Base-by-base conservation (phyloP, 2,329 filamentous ascomycete species). In the Xylariaceae sp. region DNA sequence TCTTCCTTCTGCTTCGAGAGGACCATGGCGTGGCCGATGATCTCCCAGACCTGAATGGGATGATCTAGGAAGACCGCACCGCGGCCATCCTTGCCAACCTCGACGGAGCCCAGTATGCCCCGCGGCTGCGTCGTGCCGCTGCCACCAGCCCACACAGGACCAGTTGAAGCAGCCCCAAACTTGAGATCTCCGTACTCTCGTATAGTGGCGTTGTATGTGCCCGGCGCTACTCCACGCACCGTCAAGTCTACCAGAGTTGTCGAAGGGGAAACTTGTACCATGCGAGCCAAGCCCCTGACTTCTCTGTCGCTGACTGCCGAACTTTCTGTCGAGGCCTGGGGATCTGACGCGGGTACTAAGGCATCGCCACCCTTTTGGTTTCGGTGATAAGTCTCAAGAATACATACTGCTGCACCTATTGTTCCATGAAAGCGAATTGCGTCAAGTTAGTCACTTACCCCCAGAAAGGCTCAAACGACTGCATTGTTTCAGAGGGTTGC, bases 21-120 rank as follows among this genome's bases (percentile, higher is more conserved):
- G 31, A 94, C 84, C 70, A 98, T 84, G 55, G 88, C 88, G 58
- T 89, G 82, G 19, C 92, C 92, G 63, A 97, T 95, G 61, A 95
- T 76, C 66, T 98, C 90, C 92, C 90, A 97, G 36, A 97, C 83
- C 60, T 90, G 81, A 45, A 97, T 81, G 0, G 80, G 75, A 49
- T 78, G 81, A 59, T 94, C 88, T 47, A 95, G 58, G 61, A 97
- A 94, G 11, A 82, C 78, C 50, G 78, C 80, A 5, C 88, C 90
- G 19, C 81, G 74, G 9, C 92, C 88, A 56, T 83, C 75, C 54
- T 80, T 68, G 41, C 79, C 83, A 24, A 98, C 82, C 44, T 85
- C 70, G 9, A 98, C 71, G 1, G 74, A 77, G 3, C 89, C 89
- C 48, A 97, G 75, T 9, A 81, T 53, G 15, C 68, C 71, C 28